Evolutionary conservation across 192 early-diverging fungal species (phyloP), one percentile per base, ranked within the genome.

Genomic region (Rhizoclosmatium sp.): DNA sequence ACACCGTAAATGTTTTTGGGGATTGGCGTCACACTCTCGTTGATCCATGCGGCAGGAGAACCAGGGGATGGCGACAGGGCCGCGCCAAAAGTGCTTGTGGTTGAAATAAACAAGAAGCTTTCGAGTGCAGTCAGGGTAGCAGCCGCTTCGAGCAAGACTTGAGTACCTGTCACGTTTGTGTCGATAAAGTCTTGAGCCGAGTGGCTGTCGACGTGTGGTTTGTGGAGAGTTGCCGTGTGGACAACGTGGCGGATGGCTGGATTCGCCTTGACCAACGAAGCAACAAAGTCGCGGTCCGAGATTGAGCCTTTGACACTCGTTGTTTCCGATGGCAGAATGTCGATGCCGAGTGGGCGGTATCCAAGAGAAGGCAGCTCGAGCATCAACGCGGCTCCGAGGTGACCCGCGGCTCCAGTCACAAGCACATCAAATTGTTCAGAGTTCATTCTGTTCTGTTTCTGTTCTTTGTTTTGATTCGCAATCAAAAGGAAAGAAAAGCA

Each of bases 141-240:
- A 31, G 44, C 69, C 12, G 12, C 10, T 10, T 70, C 69, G 21
- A 70, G 51, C 7, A 70, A 45, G n/a, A 47, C 69, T 51, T 51
- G 69, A 1, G 69, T 70, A 0, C 69, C 69, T 31, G 12, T 47
- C 9, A 70, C 47, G 69, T 70, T 70, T 16, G 69, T 70, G 0
- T 70, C 69, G 47, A 70, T 56, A 46, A 70, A 70, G 7, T 70
- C 39, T 21, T 70, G 69, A 16, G 1, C 9, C 14, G n/a, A 41
- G 45, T 70, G 69, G 47, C 47, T 51, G 12, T 31, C 69, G 44
- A 70, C 44, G 69, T 70, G 69, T 14, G 69, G 69, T 31, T 70
- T 70, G 51, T 70, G 69, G 14, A 70, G 69, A 10, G 69, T 70
- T 47, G 69, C 69, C 69, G 69, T 39, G 69, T 70, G 69, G 51